Conservation (phyloP, 495 filamentous ascomycete genomes). For the Cercophora samala region DNA sequence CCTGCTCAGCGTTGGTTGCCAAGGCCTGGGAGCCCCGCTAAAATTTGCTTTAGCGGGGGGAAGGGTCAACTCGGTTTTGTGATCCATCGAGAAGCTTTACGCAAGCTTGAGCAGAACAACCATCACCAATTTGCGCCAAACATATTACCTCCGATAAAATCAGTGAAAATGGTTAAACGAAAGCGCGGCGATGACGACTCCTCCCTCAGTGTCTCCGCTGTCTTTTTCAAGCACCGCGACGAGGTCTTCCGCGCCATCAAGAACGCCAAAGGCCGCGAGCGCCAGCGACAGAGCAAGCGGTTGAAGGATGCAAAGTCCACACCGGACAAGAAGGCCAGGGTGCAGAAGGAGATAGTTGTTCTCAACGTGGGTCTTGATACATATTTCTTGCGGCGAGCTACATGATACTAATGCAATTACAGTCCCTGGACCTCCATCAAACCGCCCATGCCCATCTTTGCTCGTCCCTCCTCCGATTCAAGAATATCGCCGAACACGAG, state of each 20-base stretch:
- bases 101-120: background rate
- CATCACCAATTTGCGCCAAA: background rate
- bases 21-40: background rate
- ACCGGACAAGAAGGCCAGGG: constrained; percentile 50
- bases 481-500: constrained; percentile 57
- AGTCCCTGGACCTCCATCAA: constrained; percentile 58
- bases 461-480: constrained; percentile 71
- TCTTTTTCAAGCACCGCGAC: constrained; percentile 57
- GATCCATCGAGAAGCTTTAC: background rate
- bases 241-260: constrained; percentile 68
- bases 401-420: background rate
- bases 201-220: constrained; percentile 40
- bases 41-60: background rate
- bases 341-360: constrained; percentile 70
- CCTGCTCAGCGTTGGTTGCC: background rate
- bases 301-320: constrained; percentile 61
- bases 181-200: constrained; percentile 38
- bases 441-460: constrained; percentile 68
- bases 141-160: background rate
- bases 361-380: constrained; percentile 59
- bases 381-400: constrained; percentile 9
- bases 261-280: constrained; percentile 78
- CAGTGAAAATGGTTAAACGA: constrained; percentile 44
- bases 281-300: constrained; percentile 79
- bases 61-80: no score